These are phyloP conservation scores for Hypocrella siamensis DNA, from an alignment of 2,329 filamentous ascomycete species.

Conservation along the genomic window DNA sequence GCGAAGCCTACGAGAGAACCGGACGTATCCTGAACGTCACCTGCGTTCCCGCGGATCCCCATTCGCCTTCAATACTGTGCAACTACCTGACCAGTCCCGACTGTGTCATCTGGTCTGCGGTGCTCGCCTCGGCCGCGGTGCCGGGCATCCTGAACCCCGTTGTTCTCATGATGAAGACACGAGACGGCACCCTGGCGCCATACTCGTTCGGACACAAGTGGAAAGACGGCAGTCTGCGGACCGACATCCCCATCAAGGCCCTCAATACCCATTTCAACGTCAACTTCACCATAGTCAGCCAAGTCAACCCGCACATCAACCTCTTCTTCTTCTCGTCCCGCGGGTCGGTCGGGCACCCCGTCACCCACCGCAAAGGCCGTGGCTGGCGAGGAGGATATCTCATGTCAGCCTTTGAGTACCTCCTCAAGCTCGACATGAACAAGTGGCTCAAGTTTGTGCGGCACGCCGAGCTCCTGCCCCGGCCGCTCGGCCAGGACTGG, in stretches of 20 bases:
- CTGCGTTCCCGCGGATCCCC: conserved; percentile 88
- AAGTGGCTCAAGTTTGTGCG: conserved; percentile 96
- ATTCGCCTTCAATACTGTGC: conserved; percentile 79
- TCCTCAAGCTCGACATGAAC: conserved; percentile 87
- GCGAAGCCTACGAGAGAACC: conserved; percentile 85
- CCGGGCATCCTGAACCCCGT: conserved; percentile 92
- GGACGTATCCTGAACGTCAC: conserved; percentile 91
- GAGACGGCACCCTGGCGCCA: conserved; percentile 61
- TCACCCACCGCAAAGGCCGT: conserved; percentile 82
- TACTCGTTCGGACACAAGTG: conserved; percentile 98
- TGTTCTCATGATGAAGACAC: conserved; percentile 79
- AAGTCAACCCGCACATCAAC: conserved; percentile 95
- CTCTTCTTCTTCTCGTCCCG: conserved; percentile 97
- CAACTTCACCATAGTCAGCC: conserved; percentile 79
- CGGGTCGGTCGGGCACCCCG: conserved; percentile 79
- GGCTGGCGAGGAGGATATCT: conserved; percentile 95
- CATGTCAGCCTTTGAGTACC: conserved; percentile 82
- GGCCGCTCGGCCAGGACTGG: conserved; percentile 90
- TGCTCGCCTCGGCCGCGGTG: conserved; percentile 86
- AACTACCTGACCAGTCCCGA: conserved; percentile 93
- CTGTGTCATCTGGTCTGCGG: conserved; percentile 96
- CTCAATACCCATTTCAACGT: conserved; percentile 97
- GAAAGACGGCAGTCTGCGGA: conserved; percentile 91
- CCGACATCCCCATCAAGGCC: conserved; percentile 87
- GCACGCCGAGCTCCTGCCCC: conserved; percentile 79